Evolutionary conservation across 2,329 filamentous ascomycete species (phyloP), one percentile per base, ranked within the genome.

Genomic region (Parastagonospora avenae): DNA sequence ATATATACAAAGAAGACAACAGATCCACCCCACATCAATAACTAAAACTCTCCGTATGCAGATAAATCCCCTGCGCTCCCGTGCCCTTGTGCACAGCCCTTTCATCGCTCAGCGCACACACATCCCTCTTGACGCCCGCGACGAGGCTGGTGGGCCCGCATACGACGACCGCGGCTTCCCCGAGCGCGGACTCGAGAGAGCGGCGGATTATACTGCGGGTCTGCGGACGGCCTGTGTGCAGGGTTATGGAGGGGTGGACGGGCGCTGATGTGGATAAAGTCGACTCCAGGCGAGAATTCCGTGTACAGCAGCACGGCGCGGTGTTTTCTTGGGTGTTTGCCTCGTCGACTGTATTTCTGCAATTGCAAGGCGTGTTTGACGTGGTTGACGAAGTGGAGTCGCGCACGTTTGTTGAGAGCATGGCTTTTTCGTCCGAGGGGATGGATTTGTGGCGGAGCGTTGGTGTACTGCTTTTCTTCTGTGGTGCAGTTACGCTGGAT

Each of bases 11-110:
- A 24, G 19, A 24, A n/a, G 6, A 37, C 8, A 8, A 16, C 14
- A 19, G 9, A 9, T 8, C 12, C 12, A 2, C 14, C 33, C 7
- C 14, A 10, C 14, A 61, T 48, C 57, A 78, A 54, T 74, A 85
- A 3, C 77, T 80, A 71, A 85, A 86, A 14, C 76, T 78, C 67
- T 87, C 85, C 0, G 79, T 79, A 70, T 85, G 82, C 29, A 86
- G 65, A 64, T 81, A 85, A 27, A 87, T 81, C 0, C 85, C 85
- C 66, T 87, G 84, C 11, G 85, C 85, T 0, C 84, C 85, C 0
- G 82, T 87, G 2, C 85, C 85, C 67, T 88, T 88, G 59, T 87
- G 85, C 37, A 88, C 84, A 3, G 84, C 85, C 28, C 85, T 76
- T 68, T 88, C 85, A 66, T 89, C 85, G 57, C 83, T 85, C 36